These are phyloP conservation scores for Solanum neorickii DNA, from an alignment of 257 asterid genomes.

Conservation along the genomic window DNA sequence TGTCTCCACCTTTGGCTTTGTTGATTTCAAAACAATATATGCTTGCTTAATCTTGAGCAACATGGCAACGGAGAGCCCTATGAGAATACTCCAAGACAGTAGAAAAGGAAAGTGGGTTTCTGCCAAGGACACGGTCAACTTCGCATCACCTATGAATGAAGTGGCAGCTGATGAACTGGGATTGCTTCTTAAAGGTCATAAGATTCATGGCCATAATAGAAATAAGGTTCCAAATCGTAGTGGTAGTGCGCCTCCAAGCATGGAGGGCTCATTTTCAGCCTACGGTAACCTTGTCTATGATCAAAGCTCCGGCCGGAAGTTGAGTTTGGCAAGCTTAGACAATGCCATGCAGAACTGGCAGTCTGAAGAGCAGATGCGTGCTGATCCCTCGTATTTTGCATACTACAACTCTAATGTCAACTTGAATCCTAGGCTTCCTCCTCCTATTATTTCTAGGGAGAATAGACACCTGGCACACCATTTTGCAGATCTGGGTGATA, in stretches of 20 bases:
- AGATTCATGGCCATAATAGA: conserved; percentile 27
- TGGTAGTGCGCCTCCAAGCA: conserved; percentile 93
- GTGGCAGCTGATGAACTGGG: conserved; percentile 60
- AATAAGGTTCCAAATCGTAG: conserved; percentile 52
- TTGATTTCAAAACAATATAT: neutral
- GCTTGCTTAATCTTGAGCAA: neutral
- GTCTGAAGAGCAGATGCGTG: conserved; percentile 23
- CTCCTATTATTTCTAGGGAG: conserved; percentile 31
- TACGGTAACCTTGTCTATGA: conserved; percentile 30
- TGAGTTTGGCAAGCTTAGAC: conserved; percentile 21
- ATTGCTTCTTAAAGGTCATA: conserved; percentile 42
- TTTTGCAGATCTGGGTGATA: conserved; percentile 25
- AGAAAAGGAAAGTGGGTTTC: conserved; percentile 54
- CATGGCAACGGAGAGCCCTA: conserved; percentile 85
- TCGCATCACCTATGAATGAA: conserved; percentile 22
- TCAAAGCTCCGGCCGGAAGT: conserved; percentile 13
- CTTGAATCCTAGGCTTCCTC: conserved; percentile 35
- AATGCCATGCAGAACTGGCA: conserved; percentile 11
- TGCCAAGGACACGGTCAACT: conserved; percentile 32
- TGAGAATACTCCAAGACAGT: conserved; percentile 50
- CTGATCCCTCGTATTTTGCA: conserved; percentile 29
- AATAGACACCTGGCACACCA: conserved; percentile 20
- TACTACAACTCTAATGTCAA: conserved; percentile 21
- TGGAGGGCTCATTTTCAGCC: conserved; percentile 65
- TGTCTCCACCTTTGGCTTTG: neutral